phyloP scores from a whole-genome alignment of 331 rosid genomes.

The Arachis monticola region DNA sequence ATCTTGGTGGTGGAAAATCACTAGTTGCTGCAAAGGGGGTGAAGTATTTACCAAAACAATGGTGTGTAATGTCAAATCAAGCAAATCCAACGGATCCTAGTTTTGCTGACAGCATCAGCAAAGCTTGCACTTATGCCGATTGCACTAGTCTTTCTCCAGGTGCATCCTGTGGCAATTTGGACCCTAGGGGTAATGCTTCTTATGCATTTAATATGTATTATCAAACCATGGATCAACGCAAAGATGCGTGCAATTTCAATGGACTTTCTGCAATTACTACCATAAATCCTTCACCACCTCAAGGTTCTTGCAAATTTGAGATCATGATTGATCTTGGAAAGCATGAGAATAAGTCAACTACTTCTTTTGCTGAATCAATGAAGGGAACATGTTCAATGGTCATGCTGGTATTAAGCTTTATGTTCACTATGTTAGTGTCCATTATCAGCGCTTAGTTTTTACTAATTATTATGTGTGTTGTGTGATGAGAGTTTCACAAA shows the following conservation, averaged over 20 bases:
- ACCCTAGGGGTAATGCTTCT: conserved; percentile 65
- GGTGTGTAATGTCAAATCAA: conserved; percentile 84
- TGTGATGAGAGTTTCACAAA: conserved; percentile 14
- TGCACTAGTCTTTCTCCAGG: conserved; percentile 83
- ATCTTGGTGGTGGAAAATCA: conserved; percentile 56
- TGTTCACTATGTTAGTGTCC: conserved; percentile 7
- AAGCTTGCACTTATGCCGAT: conserved; percentile 84
- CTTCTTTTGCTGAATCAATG: conserved; percentile 48
- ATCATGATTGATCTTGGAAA: conserved; percentile 77
- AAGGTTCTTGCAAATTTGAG: conserved; percentile 58
- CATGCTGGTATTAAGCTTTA: conserved; percentile 51
- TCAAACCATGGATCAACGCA: conserved; percentile 73
- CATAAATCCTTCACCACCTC: conserved; percentile 69
- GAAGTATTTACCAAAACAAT: conserved; percentile 58
- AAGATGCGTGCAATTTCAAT: conserved; percentile 63
- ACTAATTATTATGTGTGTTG: neutral
- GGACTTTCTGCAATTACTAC: conserved; percentile 54
- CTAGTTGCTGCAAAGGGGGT: conserved; percentile 78
- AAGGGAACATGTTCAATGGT: conserved; percentile 24
- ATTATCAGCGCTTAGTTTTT: conserved; percentile 18
- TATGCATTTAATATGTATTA: conserved; percentile 87
- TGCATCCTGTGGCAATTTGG: conserved; percentile 71
- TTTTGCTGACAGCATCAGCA: conserved; percentile 52
- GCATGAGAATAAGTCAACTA: conserved; percentile 53
- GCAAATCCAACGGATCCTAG: conserved; percentile 62